Conservation (phyloP, 2,329 filamentous ascomycete species). For the Fusarium newnesense region DNA sequence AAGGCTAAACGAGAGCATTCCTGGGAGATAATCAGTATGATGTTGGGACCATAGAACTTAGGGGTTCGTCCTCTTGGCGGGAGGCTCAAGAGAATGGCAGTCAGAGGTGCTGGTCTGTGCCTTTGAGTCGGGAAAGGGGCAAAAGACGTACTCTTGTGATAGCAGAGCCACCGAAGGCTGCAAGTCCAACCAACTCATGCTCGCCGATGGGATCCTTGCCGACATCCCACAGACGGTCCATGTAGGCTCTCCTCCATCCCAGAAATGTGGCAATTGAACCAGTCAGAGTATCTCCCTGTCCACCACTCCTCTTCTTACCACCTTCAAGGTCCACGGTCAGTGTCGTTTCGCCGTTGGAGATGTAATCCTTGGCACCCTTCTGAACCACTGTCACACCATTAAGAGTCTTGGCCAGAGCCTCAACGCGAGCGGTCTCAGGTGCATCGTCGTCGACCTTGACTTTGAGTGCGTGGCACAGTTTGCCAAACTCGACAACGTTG, state of each 20-base stretch:
- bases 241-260: conserved; percentile 88
- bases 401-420: conserved; percentile 77
- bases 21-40: conserved; percentile 48
- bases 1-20: conserved; percentile 91
- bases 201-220: conserved; percentile 58
- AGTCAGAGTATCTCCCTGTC: conserved; percentile 95
- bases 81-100: neutral
- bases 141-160: conserved; percentile 76
- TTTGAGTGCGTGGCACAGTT: conserved; percentile 79
- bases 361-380: conserved; percentile 85
- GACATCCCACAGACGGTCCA: conserved; percentile 80
- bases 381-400: conserved; percentile 92
- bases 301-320: conserved; percentile 89
- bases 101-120: neutral
- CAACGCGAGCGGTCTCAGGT: conserved; percentile 61
- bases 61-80: neutral
- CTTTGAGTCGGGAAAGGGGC: neutral
- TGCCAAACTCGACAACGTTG: conserved; percentile 91
- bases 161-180: conserved; percentile 85
- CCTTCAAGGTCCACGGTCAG: conserved; percentile 80
- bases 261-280: conserved; percentile 89
- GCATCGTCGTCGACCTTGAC: conserved; percentile 63
- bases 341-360: conserved; percentile 83
- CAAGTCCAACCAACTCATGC: conserved; percentile 76
- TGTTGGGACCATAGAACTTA: neutral